Evolutionary conservation across 2,329 filamentous ascomycete species (phyloP).

Genomic region (Pseudogymnoascus sp.): DNA sequence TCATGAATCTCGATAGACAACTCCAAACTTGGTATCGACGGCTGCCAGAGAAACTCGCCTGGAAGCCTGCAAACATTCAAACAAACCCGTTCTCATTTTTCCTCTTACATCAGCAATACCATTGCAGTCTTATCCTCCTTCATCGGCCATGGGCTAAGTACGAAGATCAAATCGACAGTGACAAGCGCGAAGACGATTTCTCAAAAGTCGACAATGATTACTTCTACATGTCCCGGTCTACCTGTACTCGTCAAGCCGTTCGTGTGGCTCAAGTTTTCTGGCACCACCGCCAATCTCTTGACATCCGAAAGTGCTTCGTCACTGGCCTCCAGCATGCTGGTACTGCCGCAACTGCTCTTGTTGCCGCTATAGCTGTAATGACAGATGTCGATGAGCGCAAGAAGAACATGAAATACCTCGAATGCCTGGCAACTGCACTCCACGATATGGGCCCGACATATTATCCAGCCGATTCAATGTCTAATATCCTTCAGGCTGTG

Average conservation of each 20-base stretch:
- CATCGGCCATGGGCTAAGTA: conserved; percentile 49
- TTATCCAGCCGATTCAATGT: conserved; percentile 48
- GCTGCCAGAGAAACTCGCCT: conserved; percentile 42
- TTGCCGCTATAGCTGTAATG: conserved; percentile 39
- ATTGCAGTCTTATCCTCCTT: conserved; percentile 45
- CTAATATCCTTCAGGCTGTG: conserved; percentile 46
- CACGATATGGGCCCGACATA: conserved; percentile 48
- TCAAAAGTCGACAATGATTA: conserved; percentile 35
- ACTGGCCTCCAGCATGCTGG: conserved; percentile 48
- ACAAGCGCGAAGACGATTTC: conserved; percentile 16
- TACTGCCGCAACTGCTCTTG: conserved; percentile 47
- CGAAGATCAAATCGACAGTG: conserved; percentile 29
- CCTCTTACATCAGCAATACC: conserved; percentile 50
- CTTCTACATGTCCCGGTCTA: conserved; percentile 42
- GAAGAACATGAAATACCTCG: conserved; percentile 43
- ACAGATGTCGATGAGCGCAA: conserved; percentile 34
- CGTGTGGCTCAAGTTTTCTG: conserved; percentile 47
- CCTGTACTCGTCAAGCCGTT: conserved; percentile 50
- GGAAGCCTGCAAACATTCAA: conserved; percentile 45
- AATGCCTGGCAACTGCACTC: conserved; percentile 45
- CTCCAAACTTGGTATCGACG: conserved; percentile 49
- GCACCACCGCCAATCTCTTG: conserved; percentile 47
- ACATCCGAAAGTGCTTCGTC: conserved; percentile 44
- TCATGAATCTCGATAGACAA: conserved; percentile 46
- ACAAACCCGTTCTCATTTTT: conserved; percentile 46